Conservation (phyloP, 164 flowering plant genomes). For the Hamamelis virginiana region DNA sequence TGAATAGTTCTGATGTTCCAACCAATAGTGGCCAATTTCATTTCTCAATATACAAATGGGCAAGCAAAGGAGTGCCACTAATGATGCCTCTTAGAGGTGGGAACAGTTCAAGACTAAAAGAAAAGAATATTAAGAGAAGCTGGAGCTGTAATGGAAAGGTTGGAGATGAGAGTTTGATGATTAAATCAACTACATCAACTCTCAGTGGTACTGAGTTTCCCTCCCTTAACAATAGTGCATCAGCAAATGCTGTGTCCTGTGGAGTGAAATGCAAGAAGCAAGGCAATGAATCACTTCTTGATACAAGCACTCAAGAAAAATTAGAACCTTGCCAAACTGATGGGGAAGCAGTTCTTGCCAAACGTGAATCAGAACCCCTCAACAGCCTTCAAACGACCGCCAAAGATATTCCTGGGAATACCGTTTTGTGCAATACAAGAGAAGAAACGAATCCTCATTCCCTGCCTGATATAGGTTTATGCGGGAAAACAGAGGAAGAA, state of each 20-base stretch:
- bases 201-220: conserved; percentile 1
- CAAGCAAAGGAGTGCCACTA: conserved; percentile 58
- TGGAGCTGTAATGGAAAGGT: conserved; percentile 25
- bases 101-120: conserved; percentile 30
- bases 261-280: conserved; percentile 14
- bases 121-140: conserved; percentile 20
- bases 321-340: conserved; percentile 10
- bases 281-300: conserved; percentile 8
- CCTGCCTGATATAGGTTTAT: conserved; percentile 5
- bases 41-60: conserved; percentile 95
- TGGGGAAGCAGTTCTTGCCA: conserved; percentile 24
- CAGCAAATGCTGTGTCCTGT: conserved; percentile 6
- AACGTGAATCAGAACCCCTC: conserved; percentile 13
- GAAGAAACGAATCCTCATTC: conserved; percentile 21
- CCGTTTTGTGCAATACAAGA: conserved; percentile 2
- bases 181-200: conserved; percentile 14
- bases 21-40: conserved; percentile 48
- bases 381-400: conserved; percentile 1
- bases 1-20: conserved; percentile 21
- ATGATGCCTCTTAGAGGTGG: conserved; percentile 39
- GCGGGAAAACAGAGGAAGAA: conserved; percentile 23
- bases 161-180: conserved; percentile 13
- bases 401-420: conserved; percentile 16
- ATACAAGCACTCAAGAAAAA: conserved; percentile 6
- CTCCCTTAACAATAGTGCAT: conserved; percentile 3